phyloP scores from a whole-genome alignment of 139 green algal species.

The Chlamydomonas eustigma region DNA sequence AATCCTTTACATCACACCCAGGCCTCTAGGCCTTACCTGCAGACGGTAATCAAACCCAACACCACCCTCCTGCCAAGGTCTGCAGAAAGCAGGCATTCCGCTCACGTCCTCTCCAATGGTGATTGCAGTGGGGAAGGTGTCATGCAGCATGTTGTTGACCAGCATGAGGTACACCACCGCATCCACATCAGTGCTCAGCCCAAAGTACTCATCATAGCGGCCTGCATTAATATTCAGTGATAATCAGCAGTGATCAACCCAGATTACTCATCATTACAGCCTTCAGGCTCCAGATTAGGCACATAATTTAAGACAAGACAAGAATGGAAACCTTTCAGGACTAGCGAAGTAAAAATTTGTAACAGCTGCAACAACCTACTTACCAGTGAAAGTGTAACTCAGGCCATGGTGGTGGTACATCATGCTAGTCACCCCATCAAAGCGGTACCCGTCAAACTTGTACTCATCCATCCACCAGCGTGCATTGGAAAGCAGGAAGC shows the following conservation, averaged over 20 bases:
- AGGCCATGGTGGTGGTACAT: conserved; percentile 99
- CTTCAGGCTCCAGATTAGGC: no score
- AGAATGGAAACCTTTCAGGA: not conserved
- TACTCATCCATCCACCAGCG: conserved; percentile 93
- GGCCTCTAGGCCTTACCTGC: no score
- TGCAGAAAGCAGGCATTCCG: conserved; percentile 94
- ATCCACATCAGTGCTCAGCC: conserved; percentile 87
- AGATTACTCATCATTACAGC: conserved; percentile 77
- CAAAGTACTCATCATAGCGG: conserved; percentile 81
- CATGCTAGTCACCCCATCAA: conserved; percentile 96
- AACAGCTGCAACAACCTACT: no score
- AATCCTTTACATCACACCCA: no score
- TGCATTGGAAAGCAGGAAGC: conserved; percentile 94
- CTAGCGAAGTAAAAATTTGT: no score
- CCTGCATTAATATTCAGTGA: conserved; percentile 1
- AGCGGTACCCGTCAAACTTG: conserved; percentile 92
- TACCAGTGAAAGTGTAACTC: conserved; percentile 88
- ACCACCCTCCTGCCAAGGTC: conserved; percentile 84
- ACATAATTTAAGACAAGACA: no score
- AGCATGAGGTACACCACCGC: conserved; percentile 66
- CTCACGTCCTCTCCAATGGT: conserved; percentile 94
- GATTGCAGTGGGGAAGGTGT: conserved; percentile 82
- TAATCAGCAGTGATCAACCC: conserved; percentile 79
- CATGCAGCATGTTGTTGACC: conserved; percentile 88
- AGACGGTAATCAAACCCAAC: conserved; percentile 98